A percentile compares a stretch with the other conserved stretches of the same genome.
Evolutionary conservation across 2,329 filamentous ascomycete species (phyloP).

Genomic region (Aspergillus unguis): DNA sequence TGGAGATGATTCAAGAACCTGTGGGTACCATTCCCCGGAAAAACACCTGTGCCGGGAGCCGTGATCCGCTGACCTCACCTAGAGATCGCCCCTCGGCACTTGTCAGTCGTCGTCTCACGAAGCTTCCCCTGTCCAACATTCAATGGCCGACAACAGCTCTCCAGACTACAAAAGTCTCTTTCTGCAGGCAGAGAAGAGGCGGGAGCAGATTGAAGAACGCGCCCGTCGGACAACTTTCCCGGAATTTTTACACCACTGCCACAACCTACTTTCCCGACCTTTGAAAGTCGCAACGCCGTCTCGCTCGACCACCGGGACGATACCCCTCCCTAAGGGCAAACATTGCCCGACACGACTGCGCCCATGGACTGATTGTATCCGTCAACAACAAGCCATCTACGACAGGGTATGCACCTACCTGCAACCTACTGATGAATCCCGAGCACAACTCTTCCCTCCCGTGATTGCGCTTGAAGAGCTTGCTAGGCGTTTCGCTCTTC

Average conservation of each 20-base stretch:
- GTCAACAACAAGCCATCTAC: constrained; percentile 20
- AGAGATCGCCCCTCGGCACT: not conserved
- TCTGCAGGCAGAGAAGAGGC: constrained; percentile 2
- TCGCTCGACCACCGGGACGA: constrained; percentile 23
- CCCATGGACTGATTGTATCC: constrained; percentile 21
- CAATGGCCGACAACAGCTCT: not conserved
- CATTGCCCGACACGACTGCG: constrained; percentile 20
- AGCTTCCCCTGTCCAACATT: not conserved
- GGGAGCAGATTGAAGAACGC: constrained; percentile 3
- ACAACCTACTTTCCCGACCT: constrained; percentile 17
- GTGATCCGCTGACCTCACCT: not conserved
- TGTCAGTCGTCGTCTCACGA: not conserved
- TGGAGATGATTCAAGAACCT: not conserved
- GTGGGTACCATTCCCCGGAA: not conserved
- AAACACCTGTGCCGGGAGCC: not conserved
- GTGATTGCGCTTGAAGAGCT: constrained; percentile 12
- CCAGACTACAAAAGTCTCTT: constrained; percentile 4
- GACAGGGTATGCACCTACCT: constrained; percentile 21
- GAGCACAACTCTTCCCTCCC: constrained; percentile 11
- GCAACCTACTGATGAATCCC: not conserved
- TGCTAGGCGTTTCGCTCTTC: constrained; percentile 3
- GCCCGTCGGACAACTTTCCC: constrained; percentile 19
- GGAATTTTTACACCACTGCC: constrained; percentile 20
- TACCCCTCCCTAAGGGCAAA: constrained; percentile 22
- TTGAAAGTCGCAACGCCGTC: constrained; percentile 15